Base-by-base conservation (phyloP, 305 asterid genomes). In the Ajuga reptans region DNA sequence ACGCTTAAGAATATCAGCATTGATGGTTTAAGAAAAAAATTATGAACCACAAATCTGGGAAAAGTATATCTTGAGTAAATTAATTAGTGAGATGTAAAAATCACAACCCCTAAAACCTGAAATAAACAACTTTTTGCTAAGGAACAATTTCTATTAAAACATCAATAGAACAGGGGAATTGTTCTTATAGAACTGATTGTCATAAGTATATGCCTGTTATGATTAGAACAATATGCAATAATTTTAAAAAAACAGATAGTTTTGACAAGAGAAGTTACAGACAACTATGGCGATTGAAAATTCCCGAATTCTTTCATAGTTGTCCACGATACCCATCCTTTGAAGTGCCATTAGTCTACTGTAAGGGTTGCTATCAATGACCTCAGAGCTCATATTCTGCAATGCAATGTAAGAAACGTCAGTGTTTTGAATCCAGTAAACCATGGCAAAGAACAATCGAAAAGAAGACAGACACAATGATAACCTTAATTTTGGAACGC, bases 261-360 rank as follows among this genome's bases (percentile, higher is more conserved):
- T 55, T 47, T 63, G 16, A 58, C 57, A 50, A 68, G 72, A 67
- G 64, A 65, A 64, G 77, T 72, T 24, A 82, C 96, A 75, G 74
- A 93, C 99, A 83, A 93, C 92, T 68, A 93, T 93, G 80, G 97
- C 99, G 73, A 90, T 86, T 9, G 97, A 93, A 76, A 81, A 90
- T 5, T 87, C 90, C 57, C 96, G 85, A 49, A 93, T 89, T 72
- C 89, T 84, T 84, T 93, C 97, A 55, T 90, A 93, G 77, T 93
- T 93, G 15, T 84, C 89, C 76, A 93, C 99, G 46, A 93, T 91
- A 41, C 99, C 99, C 99, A 93, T 90, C 86, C 99, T 86, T 60
- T 93, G 95, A 71, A 93, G 96, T 14, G 97, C 97, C 99, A 93
- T 93, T 64, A 93, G 95, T 80, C 99, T 84, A 67, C 99, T 93